A percentile compares a stretch with the other conserved stretches of the same genome.
Conservation (phyloP, 2,329 filamentous ascomycete species). For the Penicillium sp. region DNA sequence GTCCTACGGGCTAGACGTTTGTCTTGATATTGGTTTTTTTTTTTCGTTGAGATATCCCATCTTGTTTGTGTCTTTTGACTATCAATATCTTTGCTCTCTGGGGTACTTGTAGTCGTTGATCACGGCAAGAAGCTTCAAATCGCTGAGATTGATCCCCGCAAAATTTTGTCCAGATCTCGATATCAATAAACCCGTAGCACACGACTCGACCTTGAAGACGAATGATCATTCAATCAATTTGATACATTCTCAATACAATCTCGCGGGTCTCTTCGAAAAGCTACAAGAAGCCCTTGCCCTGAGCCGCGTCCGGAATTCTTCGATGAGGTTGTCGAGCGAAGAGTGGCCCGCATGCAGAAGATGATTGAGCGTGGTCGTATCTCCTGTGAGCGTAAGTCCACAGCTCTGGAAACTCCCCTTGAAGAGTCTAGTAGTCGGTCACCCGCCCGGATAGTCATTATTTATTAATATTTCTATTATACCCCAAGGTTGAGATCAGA, state of each 20-base stretch:
- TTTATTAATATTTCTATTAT: not conserved
- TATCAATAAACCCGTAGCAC: too few species aligned
- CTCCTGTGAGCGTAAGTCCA: slow-evolving; percentile 79
- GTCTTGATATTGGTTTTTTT: slow-evolving; percentile 12
- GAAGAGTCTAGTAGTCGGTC: slow-evolving; percentile 75
- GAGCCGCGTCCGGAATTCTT: slow-evolving; percentile 87
- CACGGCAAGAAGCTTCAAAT: not conserved
- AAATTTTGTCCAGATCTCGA: too few species aligned
- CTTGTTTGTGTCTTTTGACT: slow-evolving; percentile 15
- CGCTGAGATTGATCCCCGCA: not conserved
- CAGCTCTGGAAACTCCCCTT: slow-evolving; percentile 91
- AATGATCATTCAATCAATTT: too few species aligned
- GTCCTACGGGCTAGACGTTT: slow-evolving; percentile 8
- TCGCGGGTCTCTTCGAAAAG: too few species aligned
- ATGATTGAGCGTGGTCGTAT: slow-evolving; percentile 90
- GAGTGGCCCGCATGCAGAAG: slow-evolving; percentile 88
- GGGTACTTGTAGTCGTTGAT: not conserved
- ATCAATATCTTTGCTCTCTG: not conserved
- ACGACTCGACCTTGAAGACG: too few species aligned
- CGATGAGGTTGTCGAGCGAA: slow-evolving; percentile 80
- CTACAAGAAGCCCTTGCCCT: slow-evolving; percentile 61
- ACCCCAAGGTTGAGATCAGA: not conserved
- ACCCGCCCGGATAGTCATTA: too few species aligned
- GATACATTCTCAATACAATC: too few species aligned
- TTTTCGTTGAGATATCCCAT: slow-evolving; percentile 29